Conservation (phyloP, 352 stramenopile genomes). For the Globisporangium emineosum region DNA sequence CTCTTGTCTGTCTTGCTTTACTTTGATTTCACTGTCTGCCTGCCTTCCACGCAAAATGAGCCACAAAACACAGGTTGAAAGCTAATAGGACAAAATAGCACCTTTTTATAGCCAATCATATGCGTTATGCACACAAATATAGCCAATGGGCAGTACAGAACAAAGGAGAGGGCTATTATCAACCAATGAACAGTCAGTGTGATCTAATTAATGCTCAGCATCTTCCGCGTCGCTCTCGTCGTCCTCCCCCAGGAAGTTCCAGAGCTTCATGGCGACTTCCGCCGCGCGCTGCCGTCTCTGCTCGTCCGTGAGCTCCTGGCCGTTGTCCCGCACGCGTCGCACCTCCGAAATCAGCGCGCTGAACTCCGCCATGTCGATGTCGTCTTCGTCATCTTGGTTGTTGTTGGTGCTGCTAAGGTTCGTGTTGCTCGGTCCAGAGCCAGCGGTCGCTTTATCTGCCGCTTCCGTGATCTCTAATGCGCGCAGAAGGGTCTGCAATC, state of each 20-base stretch:
- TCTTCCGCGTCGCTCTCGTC: constrained; percentile 36
- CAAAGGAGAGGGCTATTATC: constrained; percentile 1
- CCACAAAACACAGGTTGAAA: neutral
- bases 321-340: constrained; percentile 55
- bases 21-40: neutral
- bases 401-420: neutral
- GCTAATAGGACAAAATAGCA: neutral
- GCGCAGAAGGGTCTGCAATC: constrained; percentile 43
- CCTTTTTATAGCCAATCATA: no score
- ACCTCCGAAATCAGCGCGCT: constrained; percentile 64
- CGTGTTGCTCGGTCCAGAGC: neutral
- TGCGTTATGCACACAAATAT: no score
- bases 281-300: constrained; percentile 64
- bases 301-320: constrained; percentile 48
- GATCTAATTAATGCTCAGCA: constrained; percentile 17
- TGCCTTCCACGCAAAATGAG: constrained; percentile 6
- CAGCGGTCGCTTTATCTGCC: constrained; percentile 3
- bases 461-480: constrained; percentile 37
- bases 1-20: constrained; percentile 7
- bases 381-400: constrained; percentile 25
- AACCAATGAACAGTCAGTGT: neutral
- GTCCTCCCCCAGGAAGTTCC: constrained; percentile 53
- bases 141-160: neutral
- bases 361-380: constrained; percentile 62
- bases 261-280: constrained; percentile 77